Evolutionary conservation across 1,139 yeast species (phyloP).

Genomic region (Insectozyma bohioensis): DNA sequence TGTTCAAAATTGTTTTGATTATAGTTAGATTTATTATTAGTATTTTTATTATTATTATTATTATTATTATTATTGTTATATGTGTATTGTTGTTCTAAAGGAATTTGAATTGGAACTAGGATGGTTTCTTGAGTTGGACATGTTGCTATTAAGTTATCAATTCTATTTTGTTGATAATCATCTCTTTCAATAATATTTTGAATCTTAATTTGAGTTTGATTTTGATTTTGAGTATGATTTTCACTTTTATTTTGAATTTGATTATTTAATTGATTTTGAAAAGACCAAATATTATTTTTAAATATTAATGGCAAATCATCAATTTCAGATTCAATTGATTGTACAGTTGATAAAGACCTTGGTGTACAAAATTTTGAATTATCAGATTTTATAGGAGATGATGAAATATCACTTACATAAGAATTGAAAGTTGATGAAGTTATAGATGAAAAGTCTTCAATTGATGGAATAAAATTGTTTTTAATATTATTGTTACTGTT

Average conservation of each 20-base stretch:
- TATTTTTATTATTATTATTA: not conserved
- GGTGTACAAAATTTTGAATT: conserved; percentile 15
- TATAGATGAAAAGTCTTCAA: conserved; percentile 7
- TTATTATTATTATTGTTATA: not conserved
- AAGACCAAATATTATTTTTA: conserved; percentile 25
- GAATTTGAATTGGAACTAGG: too few species aligned
- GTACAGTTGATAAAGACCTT: conserved; percentile 22
- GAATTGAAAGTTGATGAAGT: conserved; percentile 4
- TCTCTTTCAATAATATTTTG: too few species aligned
- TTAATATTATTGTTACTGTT: conserved; percentile 1
- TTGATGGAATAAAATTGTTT: conserved; percentile 10
- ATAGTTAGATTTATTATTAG: not conserved
- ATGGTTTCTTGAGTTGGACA: too few species aligned
- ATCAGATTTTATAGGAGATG: not conserved
- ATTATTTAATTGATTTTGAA: too few species aligned
- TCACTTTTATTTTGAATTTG: too few species aligned
- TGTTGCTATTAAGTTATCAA: too few species aligned
- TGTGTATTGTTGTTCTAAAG: too few species aligned
- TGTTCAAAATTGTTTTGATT: conserved; percentile 1
- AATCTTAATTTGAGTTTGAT: too few species aligned
- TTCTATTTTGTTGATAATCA: too few species aligned
- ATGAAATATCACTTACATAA: conserved; percentile 2
- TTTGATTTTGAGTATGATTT: too few species aligned
- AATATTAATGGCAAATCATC: conserved; percentile 15
- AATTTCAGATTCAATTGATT: conserved; percentile 18